Evolutionary conservation across 805 yeast genomes (phyloP), one percentile per base, ranked within the genome.

Genomic region (Tetrapisispora nanseiensis): DNA sequence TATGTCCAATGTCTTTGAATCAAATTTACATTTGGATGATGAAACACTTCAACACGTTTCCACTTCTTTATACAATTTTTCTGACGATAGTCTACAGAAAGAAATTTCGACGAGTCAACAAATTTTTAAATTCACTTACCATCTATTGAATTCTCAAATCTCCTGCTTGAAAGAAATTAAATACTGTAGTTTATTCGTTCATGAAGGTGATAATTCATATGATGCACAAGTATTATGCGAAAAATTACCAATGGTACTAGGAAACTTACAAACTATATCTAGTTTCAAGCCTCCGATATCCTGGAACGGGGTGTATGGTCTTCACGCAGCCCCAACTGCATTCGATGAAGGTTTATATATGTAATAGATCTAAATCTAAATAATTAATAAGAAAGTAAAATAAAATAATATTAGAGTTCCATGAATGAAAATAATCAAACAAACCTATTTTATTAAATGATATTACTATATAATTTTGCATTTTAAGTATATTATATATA

Each of bases 261-360:
- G 19, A 13, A 33, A 51, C 67, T 22, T 57, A 6, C 39, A 50
- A 10, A n/a, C 37, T 33, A 47, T 51, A 15, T 29, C 34, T 23
- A 29, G 46, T 6, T 75, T 78, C 73, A 49, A 57, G 9, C 26
- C 67, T 8, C 97, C 97, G 0, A 65, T 70, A 13, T 83, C 95
- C 29, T 89, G 97, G 97, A 57, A 60, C 7, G 86, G 95, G 2
- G 82, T 83, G 0, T 89, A 89, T 54, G 97, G 97, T 1, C 76
- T 71, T 45, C 76, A 71, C 50, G 77, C 79, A 3, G 63, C 78
- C 3, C 86, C 90, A 0, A 47, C 67, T 22, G 81, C 92, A 0
- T 59, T 82, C 48, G 95, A 86, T 54, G 80, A 78, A 35, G 95
- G 96, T 2, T 61, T 89, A 26, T 89, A 61, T 43, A 58, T 54